A percentile compares a stretch with the other conserved stretches of the same genome.
Conservation (phyloP, 108 stramenopile species). For the Cylindrotheca fusiformis region DNA sequence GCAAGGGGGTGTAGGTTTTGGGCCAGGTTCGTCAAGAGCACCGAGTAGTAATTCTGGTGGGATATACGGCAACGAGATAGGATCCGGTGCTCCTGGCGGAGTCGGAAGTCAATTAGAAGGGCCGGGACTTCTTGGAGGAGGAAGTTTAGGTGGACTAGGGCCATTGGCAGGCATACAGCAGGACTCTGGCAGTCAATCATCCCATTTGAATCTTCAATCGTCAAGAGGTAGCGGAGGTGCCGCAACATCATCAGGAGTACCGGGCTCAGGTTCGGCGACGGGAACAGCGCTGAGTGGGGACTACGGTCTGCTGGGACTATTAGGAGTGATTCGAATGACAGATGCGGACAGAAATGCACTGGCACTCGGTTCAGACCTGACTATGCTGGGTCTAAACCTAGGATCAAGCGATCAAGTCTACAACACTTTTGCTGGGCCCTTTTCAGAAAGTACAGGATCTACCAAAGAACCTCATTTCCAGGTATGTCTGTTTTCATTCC, state of each 20-base stretch:
- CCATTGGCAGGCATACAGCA: slow-evolving; percentile 25
- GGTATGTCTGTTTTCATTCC: slow-evolving; percentile 41
- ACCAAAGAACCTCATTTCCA: slow-evolving; percentile 92
- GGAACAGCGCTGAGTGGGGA: slow-evolving; percentile 85
- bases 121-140: slow-evolving; percentile 31
- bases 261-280: slow-evolving; percentile 34
- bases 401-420: slow-evolving; percentile 91
- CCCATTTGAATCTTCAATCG: slow-evolving; percentile 9
- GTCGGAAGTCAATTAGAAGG: slow-evolving; percentile 31
- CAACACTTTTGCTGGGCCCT: slow-evolving; percentile 92
- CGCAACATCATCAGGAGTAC: slow-evolving; percentile 28
- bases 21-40: slow-evolving; percentile 11
- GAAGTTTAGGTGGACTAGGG: slow-evolving; percentile 40
- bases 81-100: slow-evolving; percentile 7
- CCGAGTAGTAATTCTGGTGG: slow-evolving; percentile 14
- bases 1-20: slow-evolving; percentile 30
- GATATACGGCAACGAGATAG: slow-evolving; percentile 30
- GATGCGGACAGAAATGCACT: slow-evolving; percentile 93
- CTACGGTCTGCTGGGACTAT: slow-evolving; percentile 91
- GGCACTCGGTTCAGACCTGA: slow-evolving; percentile 94
- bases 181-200: slow-evolving; percentile 10
- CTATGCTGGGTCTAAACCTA: slow-evolving; percentile 93
- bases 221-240: slow-evolving; percentile 12
- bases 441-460: slow-evolving; percentile 77
- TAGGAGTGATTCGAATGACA: slow-evolving; percentile 95